Evolutionary conservation across 169 alveolate species (phyloP).

Genomic region (Eimeria zaria): DNA sequence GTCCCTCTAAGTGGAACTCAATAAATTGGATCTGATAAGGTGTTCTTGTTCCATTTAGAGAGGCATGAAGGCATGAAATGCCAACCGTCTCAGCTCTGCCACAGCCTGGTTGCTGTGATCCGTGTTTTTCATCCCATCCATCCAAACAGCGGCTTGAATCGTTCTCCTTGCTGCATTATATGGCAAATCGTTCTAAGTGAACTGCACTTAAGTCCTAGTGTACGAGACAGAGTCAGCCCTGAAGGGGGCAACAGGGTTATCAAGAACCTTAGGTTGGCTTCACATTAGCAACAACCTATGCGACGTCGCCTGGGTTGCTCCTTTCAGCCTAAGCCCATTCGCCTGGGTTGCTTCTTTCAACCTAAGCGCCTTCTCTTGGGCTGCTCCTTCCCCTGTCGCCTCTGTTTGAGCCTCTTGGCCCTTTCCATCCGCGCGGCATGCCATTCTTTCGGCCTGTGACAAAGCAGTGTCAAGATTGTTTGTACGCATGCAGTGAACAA

Average conservation of each 20-base stretch:
- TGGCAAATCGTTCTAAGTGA: neutral
- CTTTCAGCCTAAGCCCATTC: too few species aligned
- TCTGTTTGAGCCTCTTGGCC: neutral
- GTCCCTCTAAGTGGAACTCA: neutral
- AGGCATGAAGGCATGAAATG: neutral
- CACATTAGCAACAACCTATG: too few species aligned
- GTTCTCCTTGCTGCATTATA: neutral
- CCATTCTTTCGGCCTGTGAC: slow-evolving; percentile 22
- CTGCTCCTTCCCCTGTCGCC: neutral
- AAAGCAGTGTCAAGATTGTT: neutral
- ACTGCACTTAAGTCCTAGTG: neutral
- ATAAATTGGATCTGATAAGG: neutral
- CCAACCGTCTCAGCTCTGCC: neutral
- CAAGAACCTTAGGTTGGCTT: neutral
- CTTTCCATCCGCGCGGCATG: slow-evolving; percentile 29
- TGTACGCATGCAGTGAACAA: neutral
- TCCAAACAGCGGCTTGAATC: neutral
- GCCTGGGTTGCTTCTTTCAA: neutral
- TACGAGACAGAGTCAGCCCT: neutral
- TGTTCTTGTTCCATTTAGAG: neutral
- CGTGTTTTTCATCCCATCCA: neutral
- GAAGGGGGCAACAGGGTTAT: neutral
- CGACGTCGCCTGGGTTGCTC: too few species aligned
- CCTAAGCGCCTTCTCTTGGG: neutral
- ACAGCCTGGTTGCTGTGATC: neutral